These are phyloP conservation scores for Trypanosoma boissoni DNA, from an alignment of 208 protist genomes.

Conservation along the genomic window DNA sequence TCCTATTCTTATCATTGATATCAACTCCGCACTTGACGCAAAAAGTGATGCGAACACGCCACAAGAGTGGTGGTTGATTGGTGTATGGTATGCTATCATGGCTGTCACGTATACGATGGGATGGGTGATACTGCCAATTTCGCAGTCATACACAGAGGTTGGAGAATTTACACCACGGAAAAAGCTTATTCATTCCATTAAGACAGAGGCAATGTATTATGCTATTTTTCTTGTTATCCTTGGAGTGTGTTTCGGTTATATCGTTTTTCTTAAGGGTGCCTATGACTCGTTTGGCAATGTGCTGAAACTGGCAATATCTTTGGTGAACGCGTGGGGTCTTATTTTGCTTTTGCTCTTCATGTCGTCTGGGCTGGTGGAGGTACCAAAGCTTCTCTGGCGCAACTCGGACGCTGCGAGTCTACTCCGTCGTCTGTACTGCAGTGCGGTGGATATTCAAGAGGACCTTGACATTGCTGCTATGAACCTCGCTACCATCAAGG, in stretches of 20 bases:
- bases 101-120: constrained; percentile 79
- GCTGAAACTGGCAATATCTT: constrained; percentile 71
- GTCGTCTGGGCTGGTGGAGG: constrained; percentile 77
- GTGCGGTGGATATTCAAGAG: constrained; percentile 82
- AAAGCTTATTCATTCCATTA: constrained; percentile 62
- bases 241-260: constrained; percentile 62
- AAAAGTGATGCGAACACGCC: constrained; percentile 14
- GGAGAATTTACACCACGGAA: constrained; percentile 74
- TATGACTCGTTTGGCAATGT: constrained; percentile 51
- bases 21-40: constrained; percentile 59
- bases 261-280: constrained; percentile 77
- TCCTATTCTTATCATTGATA: constrained; percentile 84
- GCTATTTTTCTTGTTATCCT: constrained; percentile 65
- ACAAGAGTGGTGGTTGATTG: constrained; percentile 57
- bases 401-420: constrained; percentile 55
- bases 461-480: constrained; percentile 86
- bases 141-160: constrained; percentile 82
- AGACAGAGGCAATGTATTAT: constrained; percentile 83
- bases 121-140: constrained; percentile 84
- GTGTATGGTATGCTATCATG: constrained; percentile 88
- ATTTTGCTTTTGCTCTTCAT: constrained; percentile 86
- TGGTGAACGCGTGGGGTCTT: constrained; percentile 90
- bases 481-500: constrained; percentile 74
- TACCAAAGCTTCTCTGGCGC: constrained; percentile 84
- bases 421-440: constrained; percentile 60